A percentile compares a stretch with the other conserved stretches of the same genome.
Evolutionary conservation across 1,139 yeast genomes (phyloP).

Genomic region (Suhomyces yuchorum): DNA sequence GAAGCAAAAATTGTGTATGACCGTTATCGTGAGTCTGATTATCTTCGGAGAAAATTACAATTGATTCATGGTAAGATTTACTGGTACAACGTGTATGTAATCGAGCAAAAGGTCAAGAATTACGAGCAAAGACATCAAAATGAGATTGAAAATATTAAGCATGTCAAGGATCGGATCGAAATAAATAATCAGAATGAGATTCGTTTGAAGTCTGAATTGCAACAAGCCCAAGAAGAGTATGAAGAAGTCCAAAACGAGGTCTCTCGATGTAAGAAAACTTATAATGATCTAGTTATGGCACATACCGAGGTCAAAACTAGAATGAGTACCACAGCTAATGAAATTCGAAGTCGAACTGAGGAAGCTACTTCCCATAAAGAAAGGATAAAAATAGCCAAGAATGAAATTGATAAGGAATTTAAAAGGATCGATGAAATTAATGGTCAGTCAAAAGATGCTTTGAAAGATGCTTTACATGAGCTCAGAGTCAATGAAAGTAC

Average conservation of each 20-base stretch:
- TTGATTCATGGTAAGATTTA: slow-evolving; percentile 60
- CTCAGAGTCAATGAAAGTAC: slow-evolving; percentile 18
- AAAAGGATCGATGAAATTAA: slow-evolving; percentile 39
- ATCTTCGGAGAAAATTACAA: slow-evolving; percentile 46
- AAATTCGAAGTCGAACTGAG: slow-evolving; percentile 25
- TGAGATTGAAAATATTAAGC: slow-evolving; percentile 21
- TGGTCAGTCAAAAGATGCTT: slow-evolving; percentile 42
- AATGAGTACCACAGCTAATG: slow-evolving; percentile 13
- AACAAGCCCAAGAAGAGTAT: slow-evolving; percentile 18
- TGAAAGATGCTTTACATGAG: slow-evolving; percentile 19
- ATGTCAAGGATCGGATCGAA: slow-evolving; percentile 25
- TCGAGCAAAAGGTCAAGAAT: slow-evolving; percentile 33
- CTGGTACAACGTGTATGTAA: slow-evolving; percentile 56
- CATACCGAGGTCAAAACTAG: slow-evolving; percentile 5
- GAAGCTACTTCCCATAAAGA: slow-evolving; percentile 31
- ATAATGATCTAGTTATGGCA: slow-evolving; percentile 4
- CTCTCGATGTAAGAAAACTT: slow-evolving; percentile 10
- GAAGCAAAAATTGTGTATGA: slow-evolving; percentile 38
- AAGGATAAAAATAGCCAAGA: slow-evolving; percentile 26
- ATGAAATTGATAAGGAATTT: slow-evolving; percentile 31
- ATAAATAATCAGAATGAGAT: slow-evolving; percentile 14
- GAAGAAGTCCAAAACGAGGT: slow-evolving; percentile 14
- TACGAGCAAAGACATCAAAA: slow-evolving; percentile 18
- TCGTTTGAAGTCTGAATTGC: slow-evolving; percentile 4
- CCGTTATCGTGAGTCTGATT: slow-evolving; percentile 45